Evolutionary conservation across 2,329 filamentous ascomycete species (phyloP).

Genomic region (Fusarium sp.): DNA sequence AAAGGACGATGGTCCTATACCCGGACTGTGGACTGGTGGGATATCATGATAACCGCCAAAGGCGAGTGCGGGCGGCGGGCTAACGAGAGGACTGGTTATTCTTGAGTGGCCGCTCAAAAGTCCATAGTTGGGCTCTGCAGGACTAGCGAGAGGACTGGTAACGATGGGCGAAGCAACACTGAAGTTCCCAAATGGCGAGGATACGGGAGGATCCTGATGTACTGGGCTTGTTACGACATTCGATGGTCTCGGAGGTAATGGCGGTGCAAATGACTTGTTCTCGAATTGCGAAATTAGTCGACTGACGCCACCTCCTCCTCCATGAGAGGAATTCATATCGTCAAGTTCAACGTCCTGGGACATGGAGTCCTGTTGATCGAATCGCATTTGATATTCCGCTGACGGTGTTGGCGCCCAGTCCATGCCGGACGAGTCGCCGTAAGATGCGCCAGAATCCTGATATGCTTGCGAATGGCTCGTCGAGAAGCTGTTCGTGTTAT

Average conservation of each 20-base stretch:
- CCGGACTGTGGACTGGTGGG: slow-evolving; percentile 46
- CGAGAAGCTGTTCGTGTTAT: slow-evolving; percentile 38
- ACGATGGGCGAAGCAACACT: slow-evolving; percentile 45
- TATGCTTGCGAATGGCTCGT: slow-evolving; percentile 40
- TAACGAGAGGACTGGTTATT: slow-evolving; percentile 49
- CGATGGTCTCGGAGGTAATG: slow-evolving; percentile 51
- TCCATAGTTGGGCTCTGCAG: slow-evolving; percentile 49
- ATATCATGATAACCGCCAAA: slow-evolving; percentile 50
- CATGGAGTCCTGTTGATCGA: slow-evolving; percentile 41
- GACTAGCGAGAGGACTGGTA: slow-evolving; percentile 49
- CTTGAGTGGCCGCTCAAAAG: slow-evolving; percentile 46
- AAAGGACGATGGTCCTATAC: slow-evolving; percentile 45
- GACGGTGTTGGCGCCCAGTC: slow-evolving; percentile 52
- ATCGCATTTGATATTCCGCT: slow-evolving; percentile 44
- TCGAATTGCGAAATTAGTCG: slow-evolving; percentile 57
- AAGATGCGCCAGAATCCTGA: slow-evolving; percentile 44
- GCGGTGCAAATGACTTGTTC: slow-evolving; percentile 51
- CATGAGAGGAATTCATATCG: slow-evolving; percentile 41
- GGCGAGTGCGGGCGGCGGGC: slow-evolving; percentile 46
- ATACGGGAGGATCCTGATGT: slow-evolving; percentile 40
- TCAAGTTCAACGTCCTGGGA: slow-evolving; percentile 46
- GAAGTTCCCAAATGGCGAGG: slow-evolving; percentile 50
- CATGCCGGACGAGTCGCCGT: slow-evolving; percentile 49
- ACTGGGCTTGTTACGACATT: slow-evolving; percentile 45
- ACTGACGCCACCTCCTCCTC: slow-evolving; percentile 48